These are phyloP conservation scores for Coemansia sp. DNA, from an alignment of 192 early-diverging fungal species.

Conservation along the genomic window DNA sequence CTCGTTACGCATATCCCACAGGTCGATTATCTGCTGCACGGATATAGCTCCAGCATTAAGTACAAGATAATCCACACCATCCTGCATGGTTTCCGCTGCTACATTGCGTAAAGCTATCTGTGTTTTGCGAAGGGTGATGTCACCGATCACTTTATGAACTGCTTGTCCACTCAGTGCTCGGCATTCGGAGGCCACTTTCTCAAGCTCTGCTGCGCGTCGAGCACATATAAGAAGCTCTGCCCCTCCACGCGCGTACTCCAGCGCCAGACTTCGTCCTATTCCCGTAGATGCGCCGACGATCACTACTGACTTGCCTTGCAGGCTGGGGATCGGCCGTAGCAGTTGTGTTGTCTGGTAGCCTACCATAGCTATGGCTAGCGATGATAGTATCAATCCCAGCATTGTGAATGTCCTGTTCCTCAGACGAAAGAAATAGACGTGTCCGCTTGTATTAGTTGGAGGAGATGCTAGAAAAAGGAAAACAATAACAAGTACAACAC, in stretches of 20 bases:
- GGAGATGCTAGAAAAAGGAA: background rate
- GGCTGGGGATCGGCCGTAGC: slow-evolving; percentile 19
- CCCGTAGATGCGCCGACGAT: slow-evolving; percentile 80
- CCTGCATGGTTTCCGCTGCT: slow-evolving; percentile 28
- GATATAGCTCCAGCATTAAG: slow-evolving; percentile 77
- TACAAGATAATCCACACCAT: slow-evolving; percentile 67
- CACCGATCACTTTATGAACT: slow-evolving; percentile 48
- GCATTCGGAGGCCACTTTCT: slow-evolving; percentile 54
- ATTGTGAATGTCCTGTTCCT: slow-evolving; percentile 1
- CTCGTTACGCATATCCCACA: slow-evolving; percentile 49
- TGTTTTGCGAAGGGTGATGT: slow-evolving; percentile 60
- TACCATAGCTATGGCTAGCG: background rate
- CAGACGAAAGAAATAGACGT: too few species aligned
- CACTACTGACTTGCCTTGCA: slow-evolving; percentile 54
- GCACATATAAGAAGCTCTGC: slow-evolving; percentile 66
- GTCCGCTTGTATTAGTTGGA: background rate
- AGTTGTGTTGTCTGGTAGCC: slow-evolving; percentile 8
- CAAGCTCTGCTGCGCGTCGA: slow-evolving; percentile 57
- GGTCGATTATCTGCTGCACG: slow-evolving; percentile 64
- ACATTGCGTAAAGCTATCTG: slow-evolving; percentile 39
- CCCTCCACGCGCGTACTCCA: slow-evolving; percentile 64
- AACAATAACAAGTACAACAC: slow-evolving; percentile 1
- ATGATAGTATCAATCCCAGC: slow-evolving; percentile 15
- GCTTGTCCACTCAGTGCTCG: slow-evolving; percentile 6
- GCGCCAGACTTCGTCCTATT: slow-evolving; percentile 68